Conservation (phyloP, 1,284 basidiomycete species). For the Marasmius fiardii region DNA sequence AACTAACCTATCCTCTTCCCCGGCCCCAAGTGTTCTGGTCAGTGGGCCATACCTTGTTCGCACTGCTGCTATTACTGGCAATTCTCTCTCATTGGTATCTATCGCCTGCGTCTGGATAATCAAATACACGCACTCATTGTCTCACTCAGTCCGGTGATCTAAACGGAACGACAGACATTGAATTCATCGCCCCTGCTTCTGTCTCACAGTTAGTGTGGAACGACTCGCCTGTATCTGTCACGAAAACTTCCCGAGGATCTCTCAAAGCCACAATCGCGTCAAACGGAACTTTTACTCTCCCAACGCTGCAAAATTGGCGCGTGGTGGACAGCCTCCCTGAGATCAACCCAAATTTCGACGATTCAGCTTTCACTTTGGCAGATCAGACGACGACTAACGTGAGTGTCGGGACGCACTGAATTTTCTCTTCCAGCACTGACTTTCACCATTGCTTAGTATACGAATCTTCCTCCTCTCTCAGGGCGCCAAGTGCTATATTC, state of each 20-base stretch:
- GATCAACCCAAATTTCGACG: constrained; percentile 40
- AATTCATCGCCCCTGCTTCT: constrained; percentile 37
- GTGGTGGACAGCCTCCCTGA: constrained; percentile 53
- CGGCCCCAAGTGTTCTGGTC: constrained; percentile 38
- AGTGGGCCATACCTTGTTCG: constrained; percentile 50
- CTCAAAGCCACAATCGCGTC: constrained; percentile 24
- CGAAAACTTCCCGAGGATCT: constrained; percentile 27
- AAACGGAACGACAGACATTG: constrained; percentile 41
- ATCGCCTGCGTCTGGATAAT: neutral
- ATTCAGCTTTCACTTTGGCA: constrained; percentile 40
- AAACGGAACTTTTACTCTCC: constrained; percentile 24
- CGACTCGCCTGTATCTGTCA: constrained; percentile 22
- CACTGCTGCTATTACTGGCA: constrained; percentile 33
- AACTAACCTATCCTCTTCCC: neutral
- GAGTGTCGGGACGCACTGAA: constrained; percentile 6
- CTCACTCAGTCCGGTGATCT: constrained; percentile 39
- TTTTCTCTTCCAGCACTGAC: neutral
- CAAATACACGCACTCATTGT: too few species aligned
- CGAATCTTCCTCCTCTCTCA: constrained; percentile 40
- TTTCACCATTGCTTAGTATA: constrained; percentile 32
- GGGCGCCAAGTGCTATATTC: constrained; percentile 43
- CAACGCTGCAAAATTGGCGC: constrained; percentile 24
- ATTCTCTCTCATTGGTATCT: constrained; percentile 33
- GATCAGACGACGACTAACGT: constrained; percentile 42
- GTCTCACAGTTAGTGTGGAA: constrained; percentile 45